A percentile compares a stretch with the other conserved stretches of the same genome.
phyloP scores from a whole-genome alignment of 1,284 basidiomycete genomes.

The Leccinum variabile region DNA sequence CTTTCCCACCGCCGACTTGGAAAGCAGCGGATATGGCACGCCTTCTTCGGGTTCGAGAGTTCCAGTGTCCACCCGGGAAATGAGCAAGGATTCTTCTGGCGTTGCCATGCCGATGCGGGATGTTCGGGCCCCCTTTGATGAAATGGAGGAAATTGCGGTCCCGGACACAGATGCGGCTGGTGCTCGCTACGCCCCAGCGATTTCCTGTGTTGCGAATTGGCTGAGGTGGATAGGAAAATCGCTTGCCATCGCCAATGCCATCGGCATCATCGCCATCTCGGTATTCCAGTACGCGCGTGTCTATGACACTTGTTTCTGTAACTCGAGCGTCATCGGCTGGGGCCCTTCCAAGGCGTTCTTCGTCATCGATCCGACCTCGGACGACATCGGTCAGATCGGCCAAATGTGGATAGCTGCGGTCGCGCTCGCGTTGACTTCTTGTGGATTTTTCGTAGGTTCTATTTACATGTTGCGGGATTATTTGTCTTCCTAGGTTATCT shows the following conservation, averaged over 20 bases:
- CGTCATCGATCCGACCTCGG: background rate
- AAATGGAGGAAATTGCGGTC: background rate
- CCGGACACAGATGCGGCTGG: background rate
- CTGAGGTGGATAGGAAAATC: slow-evolving; percentile 29
- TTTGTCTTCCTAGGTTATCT: slow-evolving; percentile 5
- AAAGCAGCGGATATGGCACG: background rate
- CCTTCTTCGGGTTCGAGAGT: background rate
- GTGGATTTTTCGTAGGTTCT: slow-evolving; percentile 14
- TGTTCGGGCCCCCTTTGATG: background rate
- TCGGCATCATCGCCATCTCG: slow-evolving; percentile 20
- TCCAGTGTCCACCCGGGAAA: background rate
- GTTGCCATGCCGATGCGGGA: background rate
- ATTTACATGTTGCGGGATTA: slow-evolving; percentile 26
- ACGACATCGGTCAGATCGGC: slow-evolving; percentile 8
- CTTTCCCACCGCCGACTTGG: slow-evolving; percentile 1
- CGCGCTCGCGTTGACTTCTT: slow-evolving; percentile 11
- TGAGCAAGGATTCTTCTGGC: background rate
- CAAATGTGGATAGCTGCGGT: slow-evolving; percentile 24
- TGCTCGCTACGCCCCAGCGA: background rate
- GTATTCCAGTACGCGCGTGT: slow-evolving; percentile 25
- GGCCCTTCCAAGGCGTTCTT: slow-evolving; percentile 15
- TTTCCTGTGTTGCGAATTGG: slow-evolving; percentile 7
- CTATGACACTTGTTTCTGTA: slow-evolving; percentile 28
- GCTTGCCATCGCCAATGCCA: slow-evolving; percentile 26
- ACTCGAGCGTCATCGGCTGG: slow-evolving; percentile 18